Evolutionary conservation across 108 stramenopile genomes (phyloP), one percentile per base, ranked within the genome.

Genomic region (Nitzschia sp.): DNA sequence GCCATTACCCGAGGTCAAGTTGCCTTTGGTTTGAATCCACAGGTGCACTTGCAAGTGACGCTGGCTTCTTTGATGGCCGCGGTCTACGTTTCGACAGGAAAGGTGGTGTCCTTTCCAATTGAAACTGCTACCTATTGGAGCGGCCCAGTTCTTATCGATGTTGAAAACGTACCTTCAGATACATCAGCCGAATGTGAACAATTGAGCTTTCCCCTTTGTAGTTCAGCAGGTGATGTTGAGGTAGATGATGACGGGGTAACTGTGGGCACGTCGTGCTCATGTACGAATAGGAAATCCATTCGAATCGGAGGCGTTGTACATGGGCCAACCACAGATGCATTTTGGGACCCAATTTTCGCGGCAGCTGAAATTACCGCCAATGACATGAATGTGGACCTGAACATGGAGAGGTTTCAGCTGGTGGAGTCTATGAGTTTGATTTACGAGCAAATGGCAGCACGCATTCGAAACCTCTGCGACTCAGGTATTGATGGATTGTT

Each of bases 321-420:
- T 39, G 75, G 75, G 3, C 20, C 38, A 17, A 70, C 69, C 25
- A 41, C 51, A 1, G 75, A 71, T 41, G 14, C 39, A 19, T 76
- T 76, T 37, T 76, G 75, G 75, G 75, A 76, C 41, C 40, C 25
- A 0, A 63, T 76, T 6, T 76, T 71, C 53, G 69, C 75, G 17
- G 17, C 25, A 7, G 63, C 70, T 6, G 20, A 34, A 34, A 51
- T 59, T 29, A 63, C 75, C 8, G 75, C 75, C 11, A 41, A 22
- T 40, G 75, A 76, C 21, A 48, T 71, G 57, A 56, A 41, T 6
- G 43, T 76, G 17, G 37, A 63, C 15, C 22, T 76, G 12, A 63
- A 65, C 9, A 6, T 71, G 24, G 34, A 41, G 11, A 41, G 70
- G 14, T 54, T 70, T 42, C 24, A 57, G 40, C 55, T 57, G 2